Evolutionary conservation across 2,329 filamentous ascomycete species (phyloP).

Genomic region (Microcyclospora tardicrescens): DNA sequence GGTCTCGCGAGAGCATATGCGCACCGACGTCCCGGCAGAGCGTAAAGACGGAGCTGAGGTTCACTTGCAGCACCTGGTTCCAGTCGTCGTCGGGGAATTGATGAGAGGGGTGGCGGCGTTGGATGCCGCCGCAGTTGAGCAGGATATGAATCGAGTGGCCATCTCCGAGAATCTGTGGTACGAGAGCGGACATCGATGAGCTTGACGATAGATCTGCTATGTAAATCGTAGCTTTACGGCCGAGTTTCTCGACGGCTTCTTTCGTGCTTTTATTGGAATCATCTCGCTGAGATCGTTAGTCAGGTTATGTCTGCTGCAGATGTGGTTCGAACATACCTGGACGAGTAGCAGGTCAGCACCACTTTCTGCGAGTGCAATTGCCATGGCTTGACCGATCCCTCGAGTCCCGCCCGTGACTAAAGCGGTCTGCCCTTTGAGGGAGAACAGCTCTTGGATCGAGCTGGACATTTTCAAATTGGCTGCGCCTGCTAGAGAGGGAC

Average conservation of each 20-base stretch:
- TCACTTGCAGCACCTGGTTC: slow-evolving; percentile 73
- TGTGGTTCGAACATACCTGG: slow-evolving; percentile 24
- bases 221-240: slow-evolving; percentile 55
- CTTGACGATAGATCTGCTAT: slow-evolving; percentile 53
- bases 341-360: slow-evolving; percentile 39
- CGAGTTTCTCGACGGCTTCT: slow-evolving; percentile 48
- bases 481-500: too few species aligned
- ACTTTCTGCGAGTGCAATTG: slow-evolving; percentile 37
- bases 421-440: slow-evolving; percentile 36
- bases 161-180: slow-evolving; percentile 48
- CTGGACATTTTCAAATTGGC: neutral
- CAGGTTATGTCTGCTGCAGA: neutral
- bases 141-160: slow-evolving; percentile 59
- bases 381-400: slow-evolving; percentile 40
- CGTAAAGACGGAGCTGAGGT: slow-evolving; percentile 69
- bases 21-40: slow-evolving; percentile 64
- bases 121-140: slow-evolving; percentile 78
- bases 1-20: slow-evolving; percentile 54
- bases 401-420: slow-evolving; percentile 38
- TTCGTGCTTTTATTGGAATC: slow-evolving; percentile 45
- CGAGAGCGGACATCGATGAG: slow-evolving; percentile 47
- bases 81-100: slow-evolving; percentile 67
- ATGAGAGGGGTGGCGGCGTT: slow-evolving; percentile 62
- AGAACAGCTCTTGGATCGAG: slow-evolving; percentile 33
- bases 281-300: slow-evolving; percentile 34